Evolutionary conservation across 2,329 filamentous ascomycete species (phyloP).

Genomic region (Aspergillus neotritici): DNA sequence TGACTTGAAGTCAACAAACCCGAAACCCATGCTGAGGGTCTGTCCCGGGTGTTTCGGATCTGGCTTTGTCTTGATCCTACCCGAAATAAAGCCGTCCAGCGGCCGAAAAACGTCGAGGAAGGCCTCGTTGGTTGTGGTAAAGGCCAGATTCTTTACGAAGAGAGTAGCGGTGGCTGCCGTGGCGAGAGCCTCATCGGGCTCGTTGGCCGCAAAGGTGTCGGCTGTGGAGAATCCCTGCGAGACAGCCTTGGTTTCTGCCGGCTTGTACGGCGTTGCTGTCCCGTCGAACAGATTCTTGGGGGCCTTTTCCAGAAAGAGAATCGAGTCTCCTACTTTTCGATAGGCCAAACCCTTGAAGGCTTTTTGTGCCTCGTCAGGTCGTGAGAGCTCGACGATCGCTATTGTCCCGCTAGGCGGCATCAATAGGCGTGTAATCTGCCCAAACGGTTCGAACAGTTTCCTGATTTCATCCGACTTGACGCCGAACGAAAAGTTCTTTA

Average conservation of each 20-base stretch:
- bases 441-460: slow-evolving; percentile 78
- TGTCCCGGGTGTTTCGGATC: slow-evolving; percentile 88
- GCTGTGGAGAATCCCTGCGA: slow-evolving; percentile 39
- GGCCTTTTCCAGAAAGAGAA: slow-evolving; percentile 89
- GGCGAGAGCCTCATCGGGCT: slow-evolving; percentile 42
- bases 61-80: slow-evolving; percentile 84
- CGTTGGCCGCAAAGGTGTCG: slow-evolving; percentile 40
- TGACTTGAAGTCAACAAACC: slow-evolving; percentile 82
- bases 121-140: slow-evolving; percentile 71
- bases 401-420: slow-evolving; percentile 93
- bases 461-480: slow-evolving; percentile 73
- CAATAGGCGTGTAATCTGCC: slow-evolving; percentile 71
- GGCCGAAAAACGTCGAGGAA: slow-evolving; percentile 73
- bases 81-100: slow-evolving; percentile 82
- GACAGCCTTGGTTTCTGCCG: slow-evolving; percentile 27
- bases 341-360: slow-evolving; percentile 85
- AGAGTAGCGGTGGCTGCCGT: slow-evolving; percentile 80
- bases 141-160: slow-evolving; percentile 92
- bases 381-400: slow-evolving; percentile 82
- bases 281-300: slow-evolving; percentile 70
- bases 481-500: slow-evolving; percentile 91
- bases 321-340: slow-evolving; percentile 81
- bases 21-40: slow-evolving; percentile 92
- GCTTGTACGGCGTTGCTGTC: slow-evolving; percentile 28
- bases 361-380: slow-evolving; percentile 70